Evolutionary conservation across 2,329 filamentous ascomycete species (phyloP), one percentile per base, ranked within the genome.

Genomic region (Arthrobotrys musiformis): DNA sequence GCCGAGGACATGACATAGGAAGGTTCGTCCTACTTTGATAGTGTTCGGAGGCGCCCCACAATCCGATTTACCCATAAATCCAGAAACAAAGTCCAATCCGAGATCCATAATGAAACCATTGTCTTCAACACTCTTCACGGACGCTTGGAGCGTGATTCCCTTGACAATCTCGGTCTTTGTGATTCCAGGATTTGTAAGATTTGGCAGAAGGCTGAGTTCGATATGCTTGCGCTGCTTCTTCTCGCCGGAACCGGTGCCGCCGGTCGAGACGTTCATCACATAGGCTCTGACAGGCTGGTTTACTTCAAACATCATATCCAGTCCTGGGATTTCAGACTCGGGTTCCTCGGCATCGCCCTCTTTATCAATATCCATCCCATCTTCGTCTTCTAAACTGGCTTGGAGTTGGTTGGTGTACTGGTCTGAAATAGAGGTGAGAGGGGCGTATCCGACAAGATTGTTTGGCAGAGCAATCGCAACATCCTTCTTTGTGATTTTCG

Each of bases 21-120:
- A 89, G 3, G 97, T 93, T 11, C 92, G 87, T 1, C 95, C 96
- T 9, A 70, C 66, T 40, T 70, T 70, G 17, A 77, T 58, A 1
- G 73, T 70, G 26, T 70, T 77, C 26, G 73, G 73, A 30, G 56
- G 60, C 74, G 93, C 91, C 82, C 94, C 91, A 50, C 97, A 86
- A 61, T 88, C 87, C 15, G 90, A 87, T 78, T 78, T 78, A 4
- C 93, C 89, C 82, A 99, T 87, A 84, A 99, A 99, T 1, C 92
- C 95, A 79, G 90, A 90, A 63, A 94, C 83, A 40, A 89, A 87
- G 33, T 87, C 85, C 5, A 98, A 86, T 17, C 93, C 93, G 40
- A 98, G 85, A 80, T 97, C 93, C 93, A 99, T 97, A 69, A 98
- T 89, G 72, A 95, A 88, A 78, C 95, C 95, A 82, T 97, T 94